Conservation (phyloP, 2,329 filamentous ascomycete genomes). For the Fusarium brachygibbosum region DNA sequence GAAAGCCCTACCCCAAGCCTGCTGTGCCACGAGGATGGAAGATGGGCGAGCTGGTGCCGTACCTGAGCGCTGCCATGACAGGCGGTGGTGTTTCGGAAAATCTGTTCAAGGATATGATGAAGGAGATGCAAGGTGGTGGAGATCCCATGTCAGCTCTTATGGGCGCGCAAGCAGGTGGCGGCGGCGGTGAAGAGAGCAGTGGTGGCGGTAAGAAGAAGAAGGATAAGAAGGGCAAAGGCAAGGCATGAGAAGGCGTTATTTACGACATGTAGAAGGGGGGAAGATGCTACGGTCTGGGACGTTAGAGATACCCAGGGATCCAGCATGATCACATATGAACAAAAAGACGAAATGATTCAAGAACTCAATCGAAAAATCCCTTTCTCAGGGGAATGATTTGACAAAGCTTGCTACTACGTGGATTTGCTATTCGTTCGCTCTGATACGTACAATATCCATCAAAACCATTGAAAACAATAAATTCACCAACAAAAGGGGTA, state of each 20-base stretch:
- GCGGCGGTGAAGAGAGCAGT: conserved; percentile 48
- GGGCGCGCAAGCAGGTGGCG: conserved; percentile 54
- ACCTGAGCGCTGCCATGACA: conserved; percentile 89
- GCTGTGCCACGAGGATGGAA: conserved; percentile 91
- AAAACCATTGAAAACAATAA: conserved; percentile 25
- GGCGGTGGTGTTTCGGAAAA: conserved; percentile 96
- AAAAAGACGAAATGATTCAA: conserved; percentile 38
- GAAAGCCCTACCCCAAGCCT: conserved; percentile 77
- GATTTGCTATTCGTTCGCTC: conserved; percentile 30
- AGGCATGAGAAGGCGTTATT: conserved; percentile 40
- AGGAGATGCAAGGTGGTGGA: conserved; percentile 78
- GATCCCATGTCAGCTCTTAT: conserved; percentile 62
- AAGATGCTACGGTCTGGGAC: conserved; percentile 30
- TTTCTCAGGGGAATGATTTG: conserved; percentile 11
- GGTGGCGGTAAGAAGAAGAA: conserved; percentile 59
- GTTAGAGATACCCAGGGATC: conserved; percentile 40
- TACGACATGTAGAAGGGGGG: conserved; percentile 3
- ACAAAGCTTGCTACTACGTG: conserved; percentile 34
- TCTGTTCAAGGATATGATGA: conserved; percentile 96
- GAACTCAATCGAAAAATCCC: conserved; percentile 28
- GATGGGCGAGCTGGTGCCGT: conserved; percentile 84
- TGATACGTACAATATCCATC: conserved; percentile 35
- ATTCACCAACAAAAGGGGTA: conserved; percentile 42
- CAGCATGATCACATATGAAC: conserved; percentile 31
- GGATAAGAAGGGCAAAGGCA: conserved; percentile 64